Evolutionary conservation across 1,284 basidiomycete species (phyloP), one percentile per base, ranked within the genome.

Genomic region (Ceratobasidium sp.): DNA sequence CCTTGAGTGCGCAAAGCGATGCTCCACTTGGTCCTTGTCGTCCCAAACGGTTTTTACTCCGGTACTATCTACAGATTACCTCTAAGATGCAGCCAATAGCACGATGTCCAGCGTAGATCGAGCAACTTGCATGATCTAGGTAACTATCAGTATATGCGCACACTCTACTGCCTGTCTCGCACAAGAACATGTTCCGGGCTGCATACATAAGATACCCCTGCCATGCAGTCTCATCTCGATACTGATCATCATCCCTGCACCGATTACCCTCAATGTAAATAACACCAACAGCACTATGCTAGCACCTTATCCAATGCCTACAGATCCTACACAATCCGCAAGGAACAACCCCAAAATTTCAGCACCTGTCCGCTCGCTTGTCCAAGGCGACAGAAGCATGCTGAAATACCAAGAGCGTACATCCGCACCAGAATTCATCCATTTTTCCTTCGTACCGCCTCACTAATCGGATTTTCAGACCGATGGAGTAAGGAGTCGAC

Each of bases 381-480:
- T n/a, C 52, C 10, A 53, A 28, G 32, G 30, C 52, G 28, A 53
- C 52, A 32, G 52, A 53, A 53, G 52, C 52, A n/a, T 28, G 5
- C n/a, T 18, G n/a, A 18, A 53, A 53, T 53, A 53, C 30, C 52
- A n/a, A 34, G 52, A 53, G 30, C 52, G 52, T 28, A 53, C 52
- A 53, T 53, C 52, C 3, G 12, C 4, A 3, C 14, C 52, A 32
- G 52, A 53, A 53, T 53, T 32, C 30, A n/a, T 14, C 50, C 30
- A 18, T 34, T 32, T 53, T 53, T 53, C 52, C 30, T 28, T 34
- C 14, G 21, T 8, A 23, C 48, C 8, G 26, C 21, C 10, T 52
- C 14, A 28, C 28, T 32, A 53, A 53, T 53, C 52, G 52, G 52
- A 18, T 53, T 53, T n/a, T 53, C 52, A 53, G 52, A 53, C 52